Base-by-base conservation (phyloP, 192 early-diverging fungal species). In the Phycomyces blakesleeanus region DNA sequence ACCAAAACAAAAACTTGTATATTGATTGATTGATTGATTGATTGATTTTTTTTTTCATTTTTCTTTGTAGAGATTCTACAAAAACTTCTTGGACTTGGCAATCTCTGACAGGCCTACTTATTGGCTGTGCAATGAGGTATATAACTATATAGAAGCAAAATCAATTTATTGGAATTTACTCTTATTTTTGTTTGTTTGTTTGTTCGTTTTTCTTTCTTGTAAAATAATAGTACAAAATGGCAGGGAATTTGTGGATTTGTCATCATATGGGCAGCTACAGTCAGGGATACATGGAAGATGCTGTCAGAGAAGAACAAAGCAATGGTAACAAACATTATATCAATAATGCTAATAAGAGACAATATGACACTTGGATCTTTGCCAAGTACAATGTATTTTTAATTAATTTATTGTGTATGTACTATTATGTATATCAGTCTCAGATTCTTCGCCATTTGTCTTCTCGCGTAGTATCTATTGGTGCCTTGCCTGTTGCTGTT, bases 241-340 rank as follows among this genome's bases (percentile, higher is more conserved):
- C 93, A 95, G 25, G 96, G 96, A 2, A 67, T 94, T 40, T 90
- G 95, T 53, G 81, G 87, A 16, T 80, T 97, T 50, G 89, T 88
- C n/a, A 76, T 86, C 7, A 79, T 98, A 63, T 94, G 96, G 24
- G 69, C 89, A 37, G 90, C 90, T 41, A 90, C 87, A 9, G 57
- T 92, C 52, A 78, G 83, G 51, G 91, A 95, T 55, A 73, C 95
- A 16, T 97, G 94, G 96, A 71, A 83, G 21, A 76, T 91, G 56
- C 82, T 94, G 55, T 88, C 88, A 62, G 81, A 90, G 64, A 64
- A 80, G 59, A 78, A 75, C 29, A 71, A 90, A 2, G 14, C 34
- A 6, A 50, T 68, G 29, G 59, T 68, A 44, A 21, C 29, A 61
- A 26, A 6, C n/a, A 9, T 22, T 27, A 0, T 40, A n/a, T 24